These are phyloP conservation scores for Ustilago lituana DNA, from an alignment of 1,284 basidiomycete species.

Conservation along the genomic window DNA sequence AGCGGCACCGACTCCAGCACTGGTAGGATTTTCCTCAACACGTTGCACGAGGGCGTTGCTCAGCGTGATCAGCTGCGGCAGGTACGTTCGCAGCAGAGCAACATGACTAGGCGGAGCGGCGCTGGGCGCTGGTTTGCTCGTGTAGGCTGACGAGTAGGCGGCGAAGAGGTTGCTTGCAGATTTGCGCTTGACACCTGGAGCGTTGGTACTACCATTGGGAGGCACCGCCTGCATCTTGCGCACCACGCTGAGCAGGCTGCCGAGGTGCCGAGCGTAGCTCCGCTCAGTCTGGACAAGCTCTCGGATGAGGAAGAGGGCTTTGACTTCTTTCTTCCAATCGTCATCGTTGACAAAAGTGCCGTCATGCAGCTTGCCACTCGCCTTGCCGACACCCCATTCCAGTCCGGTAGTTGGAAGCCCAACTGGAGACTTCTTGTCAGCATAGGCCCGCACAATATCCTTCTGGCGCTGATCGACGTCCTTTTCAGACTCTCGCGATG, in stretches of 20 bases:
- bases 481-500: conserved; percentile 5
- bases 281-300: conserved; percentile 65
- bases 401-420: conserved; percentile 28
- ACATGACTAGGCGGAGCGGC: conserved; percentile 43
- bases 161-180: conserved; percentile 31
- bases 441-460: conserved; percentile 39
- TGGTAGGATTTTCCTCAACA: conserved; percentile 62
- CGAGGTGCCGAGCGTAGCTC: conserved; percentile 61
- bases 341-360: conserved; percentile 60
- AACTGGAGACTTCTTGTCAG: conserved; percentile 13
- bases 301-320: conserved; percentile 63
- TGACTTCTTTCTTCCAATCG: conserved; percentile 66
- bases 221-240: conserved; percentile 34
- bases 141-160: conserved; percentile 29
- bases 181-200: conserved; percentile 31
- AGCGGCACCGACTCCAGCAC: conserved; percentile 59
- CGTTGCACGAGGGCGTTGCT: conserved; percentile 60
- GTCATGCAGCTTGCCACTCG: conserved; percentile 54
- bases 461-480: conserved; percentile 44
- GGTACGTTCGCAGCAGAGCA: conserved; percentile 48
- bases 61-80: conserved; percentile 62
- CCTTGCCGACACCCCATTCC: conserved; percentile 54
- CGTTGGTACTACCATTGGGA: conserved; percentile 7
- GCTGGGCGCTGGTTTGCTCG: conserved; percentile 10
- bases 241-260: conserved; percentile 54